Conservation (phyloP, 73 alveolate genomes). For the Uronychia binucleata region DNA sequence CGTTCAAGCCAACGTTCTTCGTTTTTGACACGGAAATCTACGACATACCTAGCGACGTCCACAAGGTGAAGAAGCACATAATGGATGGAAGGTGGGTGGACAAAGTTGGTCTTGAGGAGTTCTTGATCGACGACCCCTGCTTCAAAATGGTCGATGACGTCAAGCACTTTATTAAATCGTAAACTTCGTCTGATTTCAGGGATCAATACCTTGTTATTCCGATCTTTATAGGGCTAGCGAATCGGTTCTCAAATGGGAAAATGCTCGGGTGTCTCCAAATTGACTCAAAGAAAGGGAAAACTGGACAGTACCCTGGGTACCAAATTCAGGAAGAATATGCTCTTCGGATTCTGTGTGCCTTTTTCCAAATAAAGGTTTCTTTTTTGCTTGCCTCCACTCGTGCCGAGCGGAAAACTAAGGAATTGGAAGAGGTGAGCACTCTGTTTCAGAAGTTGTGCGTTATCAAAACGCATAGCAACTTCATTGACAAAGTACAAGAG, state of each 20-base stretch:
- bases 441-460: not conserved
- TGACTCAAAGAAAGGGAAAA: slow-evolving; percentile 33
- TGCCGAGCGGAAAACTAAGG: not conserved
- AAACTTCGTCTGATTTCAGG: not conserved
- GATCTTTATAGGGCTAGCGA: slow-evolving; percentile 24
- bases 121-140: slow-evolving; percentile 9
- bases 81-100: slow-evolving; percentile 47
- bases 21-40: slow-evolving; percentile 8
- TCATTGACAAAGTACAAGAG: not conserved
- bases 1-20: slow-evolving; percentile 20
- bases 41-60: slow-evolving; percentile 7
- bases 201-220: not conserved
- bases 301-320: slow-evolving; percentile 30
- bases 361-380: slow-evolving; percentile 18
- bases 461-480: not conserved
- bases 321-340: slow-evolving; percentile 32
- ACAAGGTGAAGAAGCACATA: slow-evolving; percentile 19
- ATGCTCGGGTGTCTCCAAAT: slow-evolving; percentile 14
- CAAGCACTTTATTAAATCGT: slow-evolving; percentile 13
- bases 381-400: not conserved
- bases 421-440: not conserved
- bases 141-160: slow-evolving; percentile 47
- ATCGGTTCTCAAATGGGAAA: slow-evolving; percentile 16
- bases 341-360: slow-evolving; percentile 29
- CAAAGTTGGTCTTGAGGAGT: slow-evolving; percentile 29